Evolutionary conservation across 2,329 filamentous ascomycete species (phyloP).

Genomic region (Cladosporium halotolerans): DNA sequence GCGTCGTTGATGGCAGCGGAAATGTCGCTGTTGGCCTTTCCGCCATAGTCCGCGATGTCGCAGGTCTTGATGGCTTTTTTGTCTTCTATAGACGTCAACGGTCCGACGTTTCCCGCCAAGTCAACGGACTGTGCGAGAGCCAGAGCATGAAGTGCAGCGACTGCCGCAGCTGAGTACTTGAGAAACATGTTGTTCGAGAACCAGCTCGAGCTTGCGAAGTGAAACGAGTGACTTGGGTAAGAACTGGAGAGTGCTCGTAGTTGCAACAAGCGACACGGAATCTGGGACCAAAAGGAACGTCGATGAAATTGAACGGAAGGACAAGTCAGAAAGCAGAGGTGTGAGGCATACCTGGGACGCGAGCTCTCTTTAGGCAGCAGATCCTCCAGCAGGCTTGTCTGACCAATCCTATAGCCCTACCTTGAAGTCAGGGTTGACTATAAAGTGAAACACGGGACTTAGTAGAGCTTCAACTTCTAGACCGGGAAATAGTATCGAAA

Average conservation of each 20-base stretch:
- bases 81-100: slow-evolving; percentile 34
- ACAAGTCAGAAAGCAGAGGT: too few species aligned
- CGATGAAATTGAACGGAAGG: too few species aligned
- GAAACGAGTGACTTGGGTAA: slow-evolving; percentile 8
- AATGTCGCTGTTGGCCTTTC: slow-evolving; percentile 47
- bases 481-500: too few species aligned
- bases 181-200: slow-evolving; percentile 8
- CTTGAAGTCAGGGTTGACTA: too few species aligned
- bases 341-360: too few species aligned
- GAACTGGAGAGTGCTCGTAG: neutral
- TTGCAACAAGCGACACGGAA: neutral
- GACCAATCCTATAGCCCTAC: too few species aligned
- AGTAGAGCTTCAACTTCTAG: too few species aligned
- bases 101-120: slow-evolving; percentile 40
- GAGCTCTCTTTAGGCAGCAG: too few species aligned
- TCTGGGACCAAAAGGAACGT: too few species aligned
- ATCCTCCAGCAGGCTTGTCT: too few species aligned
- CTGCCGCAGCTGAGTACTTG: slow-evolving; percentile 5
- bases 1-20: slow-evolving; percentile 44
- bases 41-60: slow-evolving; percentile 49
- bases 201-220: neutral
- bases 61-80: slow-evolving; percentile 47
- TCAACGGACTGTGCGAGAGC: slow-evolving; percentile 31
- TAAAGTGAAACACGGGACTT: too few species aligned
- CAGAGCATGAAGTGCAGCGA: slow-evolving; percentile 22